Conservation (phyloP, 176 grass and related monocot genomes). For the Oropetium thomaeum region DNA sequence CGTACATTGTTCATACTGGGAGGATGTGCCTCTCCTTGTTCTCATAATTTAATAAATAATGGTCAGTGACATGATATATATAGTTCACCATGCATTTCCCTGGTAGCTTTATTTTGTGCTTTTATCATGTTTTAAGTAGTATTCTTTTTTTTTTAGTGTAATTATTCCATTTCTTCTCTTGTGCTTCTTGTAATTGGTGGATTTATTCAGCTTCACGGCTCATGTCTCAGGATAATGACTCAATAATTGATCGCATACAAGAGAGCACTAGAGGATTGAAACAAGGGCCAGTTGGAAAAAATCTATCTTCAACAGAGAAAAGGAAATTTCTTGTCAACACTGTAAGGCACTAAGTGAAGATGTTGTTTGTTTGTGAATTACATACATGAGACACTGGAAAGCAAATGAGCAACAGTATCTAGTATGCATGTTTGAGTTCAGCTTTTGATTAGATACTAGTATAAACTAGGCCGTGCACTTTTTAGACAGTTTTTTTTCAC, state of each 20-base stretch:
- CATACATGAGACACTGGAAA: neutral
- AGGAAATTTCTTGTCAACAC: slow-evolving; percentile 73
- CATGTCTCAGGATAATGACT: slow-evolving; percentile 23
- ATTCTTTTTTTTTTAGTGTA: neutral
- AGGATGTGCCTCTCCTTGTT: neutral
- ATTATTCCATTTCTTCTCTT: neutral
- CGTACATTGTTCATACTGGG: neutral
- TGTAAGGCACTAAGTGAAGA: slow-evolving; percentile 33
- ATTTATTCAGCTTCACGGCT: neutral
- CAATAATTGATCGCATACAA: slow-evolving; percentile 33
- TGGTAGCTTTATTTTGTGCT: neutral
- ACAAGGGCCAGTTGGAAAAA: slow-evolving; percentile 45
- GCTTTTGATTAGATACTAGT: neutral
- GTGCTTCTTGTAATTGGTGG: neutral
- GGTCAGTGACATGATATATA: no score
- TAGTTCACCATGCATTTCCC: neutral
- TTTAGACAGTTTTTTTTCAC: neutral
- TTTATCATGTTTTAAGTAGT: neutral
- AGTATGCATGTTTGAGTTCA: neutral
- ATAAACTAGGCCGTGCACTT: neutral
- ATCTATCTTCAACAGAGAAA: slow-evolving; percentile 60
- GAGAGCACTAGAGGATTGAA: slow-evolving; percentile 40
- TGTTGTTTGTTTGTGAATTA: neutral
- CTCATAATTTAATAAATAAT: no score
- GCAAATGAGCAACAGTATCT: neutral